Evolutionary conservation across 305 asterid species (phyloP), one percentile per base, ranked within the genome.

Genomic region (Coffea humblotiana): DNA sequence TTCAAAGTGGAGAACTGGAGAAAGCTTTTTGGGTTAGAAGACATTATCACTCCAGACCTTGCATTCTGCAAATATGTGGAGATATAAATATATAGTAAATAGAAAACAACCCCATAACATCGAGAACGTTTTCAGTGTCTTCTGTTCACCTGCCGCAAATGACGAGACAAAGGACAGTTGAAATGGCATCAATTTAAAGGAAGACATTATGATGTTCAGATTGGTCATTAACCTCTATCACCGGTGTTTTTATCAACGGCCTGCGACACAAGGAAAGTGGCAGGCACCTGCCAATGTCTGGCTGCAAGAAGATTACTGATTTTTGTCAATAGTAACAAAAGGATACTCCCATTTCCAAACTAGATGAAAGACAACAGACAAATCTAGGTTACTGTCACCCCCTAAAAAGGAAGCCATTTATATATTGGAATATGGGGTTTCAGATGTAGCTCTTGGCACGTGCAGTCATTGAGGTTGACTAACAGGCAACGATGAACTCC

Each of bases 371-470:
- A 43, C 43, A 47, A 63, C 27, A 37, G 25, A 43, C 18, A 15
- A 10, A 8, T 9, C 16, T 10, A 47, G 27, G 9, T 19, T 58
- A 48, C 25, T 14, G 45, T 11, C 27, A 58, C 48, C 43, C 49
- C 32, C 13, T 5, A 15, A 48, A 72, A 71, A 47, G 63, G 16
- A 13, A 25, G 8, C 2, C 37, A 48, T 54, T 0, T 58, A 15
- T 69, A 23, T 52, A 60, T 71, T 21, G 63, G n/a, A 74, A 77
- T 85, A 49, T 89, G 80, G 79, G 74, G 85, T 71, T n/a, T 90
- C 89, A 87, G 90, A 85, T 91, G 91, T 32, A 87, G 91, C 92
- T 86, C n/a, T n/a, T n/a, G n/a, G n/a, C n/a, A n/a, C 89, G 75
- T 83, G 52, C 69, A 87, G 76, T 85, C 82, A 86, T 29, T 3